A percentile compares a stretch with the other conserved stretches of the same genome.
Evolutionary conservation across 2,329 filamentous ascomycete species (phyloP).

Genomic region (Talaromyces sp.): DNA sequence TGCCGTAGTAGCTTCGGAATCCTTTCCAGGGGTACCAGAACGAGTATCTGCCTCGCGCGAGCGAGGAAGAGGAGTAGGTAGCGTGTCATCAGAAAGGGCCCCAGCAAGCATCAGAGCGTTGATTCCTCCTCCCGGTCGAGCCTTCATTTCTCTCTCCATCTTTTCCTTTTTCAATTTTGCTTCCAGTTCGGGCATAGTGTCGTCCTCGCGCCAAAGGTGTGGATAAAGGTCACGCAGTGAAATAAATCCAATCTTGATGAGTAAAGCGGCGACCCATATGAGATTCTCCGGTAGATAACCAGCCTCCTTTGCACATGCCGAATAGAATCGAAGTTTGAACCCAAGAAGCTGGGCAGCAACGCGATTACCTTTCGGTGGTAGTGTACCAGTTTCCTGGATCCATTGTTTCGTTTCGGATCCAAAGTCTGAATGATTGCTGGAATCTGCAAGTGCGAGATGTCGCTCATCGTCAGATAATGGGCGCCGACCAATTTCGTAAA

Average conservation of each 20-base stretch:
- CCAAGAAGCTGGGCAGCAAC: slow-evolving; percentile 92
- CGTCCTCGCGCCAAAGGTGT: slow-evolving; percentile 81
- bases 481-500: slow-evolving; percentile 79
- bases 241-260: slow-evolving; percentile 97
- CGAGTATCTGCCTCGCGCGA: slow-evolving; percentile 49
- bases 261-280: slow-evolving; percentile 81
- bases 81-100: slow-evolving; percentile 76
- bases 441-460: slow-evolving; percentile 40
- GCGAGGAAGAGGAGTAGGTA: slow-evolving; percentile 36
- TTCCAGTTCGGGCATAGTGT: slow-evolving; percentile 71
- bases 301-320: slow-evolving; percentile 65
- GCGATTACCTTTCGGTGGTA: slow-evolving; percentile 80
- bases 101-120: slow-evolving; percentile 88
- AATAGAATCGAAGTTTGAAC: slow-evolving; percentile 95
- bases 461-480: slow-evolving; percentile 58
- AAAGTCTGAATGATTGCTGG: slow-evolving; percentile 38
- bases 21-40: slow-evolving; percentile 51
- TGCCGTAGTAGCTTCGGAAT: slow-evolving; percentile 43
- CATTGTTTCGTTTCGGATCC: slow-evolving; percentile 62
- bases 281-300: slow-evolving; percentile 87
- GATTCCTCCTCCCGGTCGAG: slow-evolving; percentile 63
- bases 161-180: slow-evolving; percentile 69
- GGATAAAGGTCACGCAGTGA: slow-evolving; percentile 86
- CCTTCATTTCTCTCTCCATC: slow-evolving; percentile 68
- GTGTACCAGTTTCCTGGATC: slow-evolving; percentile 73